Evolutionary conservation across 2,329 filamentous ascomycete genomes (phyloP), one percentile per base, ranked within the genome.

Genomic region (Sarocladiaceae sp.): DNA sequence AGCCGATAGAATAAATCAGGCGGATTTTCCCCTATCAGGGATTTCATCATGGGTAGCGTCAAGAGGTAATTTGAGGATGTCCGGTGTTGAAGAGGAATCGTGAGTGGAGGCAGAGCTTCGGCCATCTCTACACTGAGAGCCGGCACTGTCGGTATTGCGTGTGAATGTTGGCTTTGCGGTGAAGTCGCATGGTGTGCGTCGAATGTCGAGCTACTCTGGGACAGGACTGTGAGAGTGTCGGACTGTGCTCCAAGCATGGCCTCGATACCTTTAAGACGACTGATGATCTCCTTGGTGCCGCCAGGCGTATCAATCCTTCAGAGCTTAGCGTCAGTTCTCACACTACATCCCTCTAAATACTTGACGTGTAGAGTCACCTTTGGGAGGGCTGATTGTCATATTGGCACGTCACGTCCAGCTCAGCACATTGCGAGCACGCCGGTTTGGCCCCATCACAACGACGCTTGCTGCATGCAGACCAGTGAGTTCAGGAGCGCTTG

Each of bases 1-100:
- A 60, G 46, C 6, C 53, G 44, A 32, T 55, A 58, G 45, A 59
- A 58, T 6, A 59, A 40, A 41, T 59, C 56, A 1, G 45, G 46
- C 0, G 56, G 58, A 24, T 60, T 57, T 29, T 59, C 58, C 7
- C 58, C 58, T 13, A 60, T 55, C 18, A 60, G 46, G 0, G 52
- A 49, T 34, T 57, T 57, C 48, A 57, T 55, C 1, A 53, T 50
- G 3, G 57, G 56, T 4, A 58, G 46, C 15, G 52, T 47, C 5
- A 59, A 45, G 1, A 59, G 49, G 40, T 57, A 59, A 40, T 47
- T 59, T 0, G 57, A 58, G 11, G 56, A 59, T 3, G 57, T 58
- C 44, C 56, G 57, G 44, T 59, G 57, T 19, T 52, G 52, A 27
- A 57, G 50, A 2, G 57, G 56, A 24, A 59, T 58, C 0, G 52